These are phyloP conservation scores for Micractinium sp. DNA, from an alignment of 139 green algal species.

Conservation along the genomic window DNA sequence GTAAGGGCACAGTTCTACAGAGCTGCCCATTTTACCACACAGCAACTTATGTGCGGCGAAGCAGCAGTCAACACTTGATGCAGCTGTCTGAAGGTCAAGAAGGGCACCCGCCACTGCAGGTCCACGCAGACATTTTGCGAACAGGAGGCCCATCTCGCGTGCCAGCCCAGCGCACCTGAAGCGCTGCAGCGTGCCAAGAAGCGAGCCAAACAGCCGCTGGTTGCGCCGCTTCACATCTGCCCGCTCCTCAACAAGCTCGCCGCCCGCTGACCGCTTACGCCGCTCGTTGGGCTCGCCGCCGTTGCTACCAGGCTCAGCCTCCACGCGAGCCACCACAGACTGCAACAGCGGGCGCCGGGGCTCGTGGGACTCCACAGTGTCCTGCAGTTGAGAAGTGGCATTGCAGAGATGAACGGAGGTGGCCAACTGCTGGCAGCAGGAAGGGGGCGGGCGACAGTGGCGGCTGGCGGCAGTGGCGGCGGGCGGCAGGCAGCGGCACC, in stretches of 20 bases:
- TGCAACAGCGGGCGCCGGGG: neutral
- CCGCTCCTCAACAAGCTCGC: constrained; percentile 41
- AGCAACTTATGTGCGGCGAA: neutral
- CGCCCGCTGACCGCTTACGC: constrained; percentile 17
- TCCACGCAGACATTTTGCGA: neutral
- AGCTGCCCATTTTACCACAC: too few species aligned
- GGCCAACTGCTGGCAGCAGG: neutral
- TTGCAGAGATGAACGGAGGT: too few species aligned
- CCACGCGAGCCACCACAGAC: neutral
- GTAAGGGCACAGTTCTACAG: too few species aligned
- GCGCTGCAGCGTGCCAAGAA: constrained; percentile 71
- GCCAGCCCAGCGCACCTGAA: constrained; percentile 42
- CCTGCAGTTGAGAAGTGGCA: too few species aligned
- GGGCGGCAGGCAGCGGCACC: neutral
- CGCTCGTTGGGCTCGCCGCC: neutral
- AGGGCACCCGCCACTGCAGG: too few species aligned
- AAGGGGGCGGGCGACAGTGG: neutral
- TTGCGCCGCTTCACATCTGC: constrained; percentile 58
- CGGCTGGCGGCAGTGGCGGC: too few species aligned
- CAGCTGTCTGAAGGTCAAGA: neutral
- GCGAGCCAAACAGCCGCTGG: constrained; percentile 68
- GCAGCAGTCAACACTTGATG: neutral
- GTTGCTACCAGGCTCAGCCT: neutral
- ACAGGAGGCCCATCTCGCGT: neutral
- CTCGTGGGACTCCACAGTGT: neutral